Evolutionary conservation across 306 rosid genomes (phyloP), one percentile per base, ranked within the genome.

Genomic region (Cucurbita argyrosperma): DNA sequence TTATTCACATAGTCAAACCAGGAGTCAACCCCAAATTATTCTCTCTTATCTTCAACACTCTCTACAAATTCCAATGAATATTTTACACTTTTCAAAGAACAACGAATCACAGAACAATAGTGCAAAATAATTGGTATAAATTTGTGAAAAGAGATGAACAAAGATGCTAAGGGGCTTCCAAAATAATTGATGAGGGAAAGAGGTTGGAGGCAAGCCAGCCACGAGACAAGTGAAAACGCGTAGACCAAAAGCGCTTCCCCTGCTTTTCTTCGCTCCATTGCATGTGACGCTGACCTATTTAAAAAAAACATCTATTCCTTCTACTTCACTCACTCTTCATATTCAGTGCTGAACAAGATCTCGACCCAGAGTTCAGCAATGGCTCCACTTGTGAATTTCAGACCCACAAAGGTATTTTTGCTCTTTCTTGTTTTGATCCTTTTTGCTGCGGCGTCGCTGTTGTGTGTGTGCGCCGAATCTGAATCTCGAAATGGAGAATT

Each of bases 311-410:
- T 46, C 3, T 43, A 45, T 43, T 66, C 72, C 52, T 68, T 69
- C 74, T 30, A 69, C 74, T 69, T 47, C 74, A 69, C 74, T 61
- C 18, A 35, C 45, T 68, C 54, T 68, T 4, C 74, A 11, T 1
- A 11, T 67, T 45, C 40, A 30, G 3, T 30, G 35, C 35, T 30
- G 35, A 30, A 30, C 35, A 30, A 30, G 35, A 30, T 30, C 35
- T 30, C 4, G 0, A 43, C 39, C 19, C 68, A 52, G 69, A 10
- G 18, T 53, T 23, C 84, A 74, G 54, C 51, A 73, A 94, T 94
- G 97, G 88, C 90, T 88, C 89, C 84, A 81, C 80, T 56, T 15
- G 0, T 72, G 76, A 73, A 78, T 83, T 45, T 70, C 64, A 21
- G 77, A 71, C 16, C 69, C 47, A 16, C 15, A 77, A 85, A 80